phyloP scores from a whole-genome alignment of 495 filamentous ascomycete species.

The Penicillium cinerascens region DNA sequence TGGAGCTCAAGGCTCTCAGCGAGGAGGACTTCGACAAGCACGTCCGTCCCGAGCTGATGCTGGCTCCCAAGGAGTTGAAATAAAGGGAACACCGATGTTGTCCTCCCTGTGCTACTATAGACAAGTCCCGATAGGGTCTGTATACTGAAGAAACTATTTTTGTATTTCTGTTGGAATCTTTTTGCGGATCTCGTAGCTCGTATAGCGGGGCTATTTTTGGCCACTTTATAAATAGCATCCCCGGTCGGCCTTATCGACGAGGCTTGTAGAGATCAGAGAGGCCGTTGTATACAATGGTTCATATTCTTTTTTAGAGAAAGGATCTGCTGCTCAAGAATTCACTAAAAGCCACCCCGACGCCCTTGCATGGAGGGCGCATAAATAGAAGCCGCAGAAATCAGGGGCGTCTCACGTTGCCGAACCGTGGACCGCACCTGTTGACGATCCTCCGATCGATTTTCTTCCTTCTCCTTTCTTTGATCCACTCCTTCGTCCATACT shows the following conservation, averaged over 20 bases:
- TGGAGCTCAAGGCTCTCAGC: conserved; percentile 88
- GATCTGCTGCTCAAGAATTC: neutral
- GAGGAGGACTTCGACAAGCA: conserved; percentile 87
- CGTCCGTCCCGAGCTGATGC: conserved; percentile 95
- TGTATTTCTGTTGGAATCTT: neutral
- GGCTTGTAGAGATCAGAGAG: neutral
- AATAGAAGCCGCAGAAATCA: conserved; percentile 11
- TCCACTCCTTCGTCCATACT: neutral
- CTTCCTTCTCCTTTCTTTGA: neutral
- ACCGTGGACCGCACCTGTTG: conserved; percentile 7
- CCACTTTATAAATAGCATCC: conserved; percentile 11
- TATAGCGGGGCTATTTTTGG: conserved; percentile 1
- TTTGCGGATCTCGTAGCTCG: neutral
- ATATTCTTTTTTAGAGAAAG: neutral
- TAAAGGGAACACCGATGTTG: conserved; percentile 21
- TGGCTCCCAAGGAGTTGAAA: conserved; percentile 69
- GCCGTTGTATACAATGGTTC: too few species aligned
- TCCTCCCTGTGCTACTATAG: conserved; percentile 19
- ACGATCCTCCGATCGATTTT: neutral
- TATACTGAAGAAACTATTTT: conserved; percentile 20
- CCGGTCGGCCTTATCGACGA: neutral
- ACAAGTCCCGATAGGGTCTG: conserved; percentile 19
- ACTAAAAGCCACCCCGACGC: neutral
- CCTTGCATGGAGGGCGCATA: conserved; percentile 1
- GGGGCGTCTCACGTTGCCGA: conserved; percentile 13